These are phyloP conservation scores for Pythium sp. DNA, from an alignment of 352 stramenopile species.

Conservation along the genomic window DNA sequence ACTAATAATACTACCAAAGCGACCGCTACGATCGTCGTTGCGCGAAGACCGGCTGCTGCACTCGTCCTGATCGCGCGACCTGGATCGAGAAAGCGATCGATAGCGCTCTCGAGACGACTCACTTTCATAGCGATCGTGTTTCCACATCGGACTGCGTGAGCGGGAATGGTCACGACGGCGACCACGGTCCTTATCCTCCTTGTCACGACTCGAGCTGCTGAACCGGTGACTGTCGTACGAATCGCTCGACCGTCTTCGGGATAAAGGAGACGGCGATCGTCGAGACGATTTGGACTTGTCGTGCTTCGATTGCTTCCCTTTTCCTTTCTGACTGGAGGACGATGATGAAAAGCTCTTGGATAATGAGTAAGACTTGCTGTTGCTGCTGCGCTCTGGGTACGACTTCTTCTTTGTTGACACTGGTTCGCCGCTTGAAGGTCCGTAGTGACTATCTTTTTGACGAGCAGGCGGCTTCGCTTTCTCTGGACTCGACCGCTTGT, in stretches of 20 bases:
- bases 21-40: not conserved
- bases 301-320: constrained; percentile 5
- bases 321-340: not conserved
- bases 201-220: constrained; percentile 2
- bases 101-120: constrained; percentile 8
- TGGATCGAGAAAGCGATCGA: constrained; percentile 14
- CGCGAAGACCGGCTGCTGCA: not conserved
- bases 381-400: not conserved
- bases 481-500: constrained; percentile 11
- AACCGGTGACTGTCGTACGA: constrained; percentile 20
- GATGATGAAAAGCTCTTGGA: constrained; percentile 4
- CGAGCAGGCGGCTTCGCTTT: constrained; percentile 7
- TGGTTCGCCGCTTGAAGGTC: constrained; percentile 22
- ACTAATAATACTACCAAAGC: not conserved
- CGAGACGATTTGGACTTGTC: constrained; percentile 23
- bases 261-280: constrained; percentile 22
- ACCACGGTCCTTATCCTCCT: constrained; percentile 8
- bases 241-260: constrained; percentile 19
- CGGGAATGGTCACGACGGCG: constrained; percentile 19
- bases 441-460: constrained; percentile 39
- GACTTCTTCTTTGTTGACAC: constrained; percentile 1
- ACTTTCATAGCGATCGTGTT: constrained; percentile 23
- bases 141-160: constrained; percentile 29
- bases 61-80: constrained; percentile 16
- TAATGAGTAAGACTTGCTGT: constrained; percentile 6